Evolutionary conservation across 2,329 filamentous ascomycete species (phyloP).

Genomic region (Coniochaeta sp.): DNA sequence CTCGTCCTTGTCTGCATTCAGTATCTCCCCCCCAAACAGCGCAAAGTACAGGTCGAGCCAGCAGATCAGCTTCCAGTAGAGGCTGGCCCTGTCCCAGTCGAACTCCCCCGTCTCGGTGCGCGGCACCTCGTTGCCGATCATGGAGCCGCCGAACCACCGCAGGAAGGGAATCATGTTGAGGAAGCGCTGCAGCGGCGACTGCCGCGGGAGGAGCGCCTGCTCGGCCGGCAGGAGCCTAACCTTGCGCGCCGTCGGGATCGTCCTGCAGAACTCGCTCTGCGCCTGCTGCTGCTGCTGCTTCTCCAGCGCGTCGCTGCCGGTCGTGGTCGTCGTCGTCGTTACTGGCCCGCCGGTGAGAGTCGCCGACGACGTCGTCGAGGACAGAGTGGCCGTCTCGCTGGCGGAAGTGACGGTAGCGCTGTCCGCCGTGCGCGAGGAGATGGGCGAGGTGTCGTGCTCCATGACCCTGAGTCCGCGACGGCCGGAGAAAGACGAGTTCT

Average conservation of each 20-base stretch:
- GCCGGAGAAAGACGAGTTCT: background rate
- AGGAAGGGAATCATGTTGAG: conserved; percentile 61
- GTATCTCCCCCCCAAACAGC: conserved; percentile 52
- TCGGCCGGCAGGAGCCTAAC: conserved; percentile 60
- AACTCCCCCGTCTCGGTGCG: conserved; percentile 67
- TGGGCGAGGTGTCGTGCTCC: conserved; percentile 30
- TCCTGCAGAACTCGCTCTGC: conserved; percentile 43
- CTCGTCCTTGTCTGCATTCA: conserved; percentile 51
- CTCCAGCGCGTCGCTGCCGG: background rate
- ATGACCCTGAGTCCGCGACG: background rate
- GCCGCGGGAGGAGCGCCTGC: conserved; percentile 63
- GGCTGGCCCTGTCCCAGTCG: conserved; percentile 61
- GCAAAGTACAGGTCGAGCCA: conserved; percentile 52
- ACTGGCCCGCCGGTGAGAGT: background rate
- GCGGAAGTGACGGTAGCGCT: conserved; percentile 41
- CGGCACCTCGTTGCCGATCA: conserved; percentile 72
- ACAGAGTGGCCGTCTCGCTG: conserved; percentile 29
- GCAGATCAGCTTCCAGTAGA: conserved; percentile 63
- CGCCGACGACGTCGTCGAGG: conserved; percentile 21
- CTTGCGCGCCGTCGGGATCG: conserved; percentile 60
- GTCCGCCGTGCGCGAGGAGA: conserved; percentile 51
- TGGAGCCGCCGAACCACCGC: conserved; percentile 62
- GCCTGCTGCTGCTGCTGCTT: background rate
- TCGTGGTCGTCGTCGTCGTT: background rate
- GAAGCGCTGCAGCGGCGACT: conserved; percentile 56